Conservation (phyloP, 306 rosid species). For the Vigna angularis region DNA sequence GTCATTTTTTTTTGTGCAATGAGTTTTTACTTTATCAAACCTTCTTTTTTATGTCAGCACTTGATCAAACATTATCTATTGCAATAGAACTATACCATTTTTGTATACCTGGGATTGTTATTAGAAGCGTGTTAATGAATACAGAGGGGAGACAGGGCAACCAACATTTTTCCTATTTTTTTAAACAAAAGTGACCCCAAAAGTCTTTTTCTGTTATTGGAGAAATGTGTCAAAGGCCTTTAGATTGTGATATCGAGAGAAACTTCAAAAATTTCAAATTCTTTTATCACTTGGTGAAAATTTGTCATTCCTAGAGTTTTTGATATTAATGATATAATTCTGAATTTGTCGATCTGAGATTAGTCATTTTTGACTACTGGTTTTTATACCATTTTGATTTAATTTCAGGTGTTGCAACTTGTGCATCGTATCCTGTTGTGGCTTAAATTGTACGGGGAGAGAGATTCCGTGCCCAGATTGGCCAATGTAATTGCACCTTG, state of each 20-base stretch:
- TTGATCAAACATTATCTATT: not conserved
- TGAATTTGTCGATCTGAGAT: not conserved
- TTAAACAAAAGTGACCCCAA: not conserved
- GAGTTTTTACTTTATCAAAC: not conserved
- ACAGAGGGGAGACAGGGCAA: too few species aligned
- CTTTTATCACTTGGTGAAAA: not conserved
- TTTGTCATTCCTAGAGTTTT: slow-evolving; percentile 14
- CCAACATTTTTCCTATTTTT: not conserved
- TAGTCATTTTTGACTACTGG: slow-evolving; percentile 17
- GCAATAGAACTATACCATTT: not conserved
- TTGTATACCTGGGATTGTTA: not conserved
- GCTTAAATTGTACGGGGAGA: slow-evolving; percentile 46
- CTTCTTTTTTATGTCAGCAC: too few species aligned
- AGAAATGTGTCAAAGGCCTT: slow-evolving; percentile 4
- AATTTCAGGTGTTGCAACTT: slow-evolving; percentile 86
- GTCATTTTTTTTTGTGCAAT: not conserved
- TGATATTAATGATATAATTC: not conserved
- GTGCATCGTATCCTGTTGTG: slow-evolving; percentile 90
- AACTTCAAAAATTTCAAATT: not conserved
- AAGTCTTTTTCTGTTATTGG: not conserved
- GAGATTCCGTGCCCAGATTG: slow-evolving; percentile 18
- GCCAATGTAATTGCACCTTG: slow-evolving; percentile 27
- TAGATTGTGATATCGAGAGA: slow-evolving; percentile 8
- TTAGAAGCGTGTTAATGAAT: too few species aligned
- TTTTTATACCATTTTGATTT: slow-evolving; percentile 34